Base-by-base conservation (phyloP, 2,329 filamentous ascomycete genomes). In the Ceratocystiopsis sp. region DNA sequence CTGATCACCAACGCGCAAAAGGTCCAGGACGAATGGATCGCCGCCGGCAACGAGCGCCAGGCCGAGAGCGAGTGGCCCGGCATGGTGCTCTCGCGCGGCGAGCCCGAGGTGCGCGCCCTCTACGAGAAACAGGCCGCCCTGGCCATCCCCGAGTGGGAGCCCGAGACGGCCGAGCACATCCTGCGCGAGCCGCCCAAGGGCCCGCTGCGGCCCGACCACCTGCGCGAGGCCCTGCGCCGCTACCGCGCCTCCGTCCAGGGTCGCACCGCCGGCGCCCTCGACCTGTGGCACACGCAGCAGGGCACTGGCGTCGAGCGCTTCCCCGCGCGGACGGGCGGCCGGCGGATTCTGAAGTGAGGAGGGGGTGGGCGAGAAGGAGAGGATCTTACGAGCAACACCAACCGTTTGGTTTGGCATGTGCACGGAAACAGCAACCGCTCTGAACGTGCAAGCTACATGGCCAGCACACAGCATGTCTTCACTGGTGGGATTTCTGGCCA, bases 21-120 rank as follows among this genome's bases (percentile, higher is more conserved):
- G 37, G 71, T 86, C 12, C 82, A 86, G 55, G 67, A 68, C 46
- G 79, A 87, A 59, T 84, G 79, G 80, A 64, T 79, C 32, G 64
- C 66, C 1, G 67, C 70, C 7, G 59, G 62, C 14, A 69, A 66
- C 46, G 75, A 78, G 56, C 65, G 65, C 6, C 73, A 78, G 50
- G 66, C 65, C 11, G 53, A 71, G 2, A 62, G 60, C 8, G 63
- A 64, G 14, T 59, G 58, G 18, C 55, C 53, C 15, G 51, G 49
- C 42, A 50, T 45, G 43, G 45, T 54, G 18, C 53, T 53, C 12
- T 43, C 49, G 1, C 47, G 52, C 17, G 50, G 48, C 42, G 50
- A 50, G 43, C 48, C 56, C 16, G 54, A 57, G 16, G 50, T 50
- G 14, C 52, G 54, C 39, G 54, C 59, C 41, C 51, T 54, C 25